Evolutionary conservation across 805 yeast genomes (phyloP), one percentile per base, ranked within the genome.

Genomic region (Wickerhamomyces strasburgensis): DNA sequence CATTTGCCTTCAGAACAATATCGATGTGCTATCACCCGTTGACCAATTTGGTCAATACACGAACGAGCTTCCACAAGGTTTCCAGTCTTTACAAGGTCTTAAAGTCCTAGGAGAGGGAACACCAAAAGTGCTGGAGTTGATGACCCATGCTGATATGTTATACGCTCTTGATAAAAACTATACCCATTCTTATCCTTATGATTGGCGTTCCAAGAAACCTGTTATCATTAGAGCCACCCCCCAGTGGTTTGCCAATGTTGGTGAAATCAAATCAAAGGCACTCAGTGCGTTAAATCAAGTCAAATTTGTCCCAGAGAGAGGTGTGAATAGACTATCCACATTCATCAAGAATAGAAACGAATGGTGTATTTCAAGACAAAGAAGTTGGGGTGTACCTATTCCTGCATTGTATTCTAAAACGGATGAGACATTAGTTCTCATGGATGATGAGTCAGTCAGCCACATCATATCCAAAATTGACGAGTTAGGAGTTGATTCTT

Each of bases 341-440:
- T 93, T 90, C 54, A 72, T 88, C 19, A 67, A 65, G 15, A 78
- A 80, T 34, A 75, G 98, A 61, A 77, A 78, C 44, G 98, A 93
- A 55, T 93, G 99, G 99, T 93, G 98, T 62, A 88, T 93, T 23
- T 89, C 98, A 2, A 70, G 99, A 51, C 99, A 93, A 58, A 76
- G 99, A 47, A 70, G 75, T 14, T 93, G 99, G 99, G 99, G 99
- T 31, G 97, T 93, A 24, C 98, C 98, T 2, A 84, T 93, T 27
- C 98, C 98, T 1, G 93, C 84, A 1, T 61, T 93, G 7, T 84
- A 81, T 60, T 65, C 73, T 31, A 65, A 63, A 37, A 43, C 34
- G 11, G 66, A 67, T 26, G 74, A 84, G 2, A 82, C 75, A n/a
- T 77, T 71, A 33, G 82, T 88, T 1, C 46, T 87, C 9, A 63